Evolutionary conservation across 2,329 filamentous ascomycete species (phyloP).

Genomic region (Alternaria gaisen): DNA sequence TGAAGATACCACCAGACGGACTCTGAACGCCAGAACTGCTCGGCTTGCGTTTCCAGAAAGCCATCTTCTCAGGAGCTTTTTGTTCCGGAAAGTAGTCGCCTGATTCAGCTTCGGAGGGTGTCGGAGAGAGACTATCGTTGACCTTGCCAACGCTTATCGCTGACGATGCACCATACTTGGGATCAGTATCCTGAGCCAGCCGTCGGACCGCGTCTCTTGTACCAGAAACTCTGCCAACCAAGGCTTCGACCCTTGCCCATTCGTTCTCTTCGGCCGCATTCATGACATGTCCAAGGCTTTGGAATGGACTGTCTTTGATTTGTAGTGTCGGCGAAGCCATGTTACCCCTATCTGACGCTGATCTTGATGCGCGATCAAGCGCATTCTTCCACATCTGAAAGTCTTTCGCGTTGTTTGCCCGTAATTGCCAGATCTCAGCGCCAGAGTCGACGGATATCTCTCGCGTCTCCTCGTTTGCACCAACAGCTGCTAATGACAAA

Average conservation of each 20-base stretch:
- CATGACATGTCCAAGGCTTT: slow-evolving; percentile 26
- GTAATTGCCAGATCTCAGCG: slow-evolving; percentile 95
- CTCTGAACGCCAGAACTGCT: slow-evolving; percentile 60
- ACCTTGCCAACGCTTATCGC: slow-evolving; percentile 44
- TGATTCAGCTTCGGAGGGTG: slow-evolving; percentile 55
- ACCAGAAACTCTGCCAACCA: slow-evolving; percentile 86
- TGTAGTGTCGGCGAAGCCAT: slow-evolving; percentile 42
- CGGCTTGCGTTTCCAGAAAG: slow-evolving; percentile 93
- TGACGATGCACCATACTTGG: slow-evolving; percentile 61
- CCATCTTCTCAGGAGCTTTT: slow-evolving; percentile 64
- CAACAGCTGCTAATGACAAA: slow-evolving; percentile 87
- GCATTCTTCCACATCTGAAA: slow-evolving; percentile 89
- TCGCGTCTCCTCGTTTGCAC: slow-evolving; percentile 84
- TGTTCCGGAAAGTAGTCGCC: slow-evolving; percentile 65
- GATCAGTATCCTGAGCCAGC: slow-evolving; percentile 83
- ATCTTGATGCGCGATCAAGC: slow-evolving; percentile 80
- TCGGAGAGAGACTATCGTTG: slow-evolving; percentile 47
- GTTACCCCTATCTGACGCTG: slow-evolving; percentile 33
- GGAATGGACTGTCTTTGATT: slow-evolving; percentile 36
- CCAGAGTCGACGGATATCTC: slow-evolving; percentile 98
- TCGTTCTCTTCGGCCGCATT: slow-evolving; percentile 73
- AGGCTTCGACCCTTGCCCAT: slow-evolving; percentile 84
- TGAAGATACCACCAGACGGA: slow-evolving; percentile 55
- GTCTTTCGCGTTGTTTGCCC: slow-evolving; percentile 81
- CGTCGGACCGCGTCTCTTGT: slow-evolving; percentile 88